These are phyloP conservation scores for Fusarium solani-melongenae DNA, from an alignment of 2,329 filamentous ascomycete genomes.

Conservation along the genomic window DNA sequence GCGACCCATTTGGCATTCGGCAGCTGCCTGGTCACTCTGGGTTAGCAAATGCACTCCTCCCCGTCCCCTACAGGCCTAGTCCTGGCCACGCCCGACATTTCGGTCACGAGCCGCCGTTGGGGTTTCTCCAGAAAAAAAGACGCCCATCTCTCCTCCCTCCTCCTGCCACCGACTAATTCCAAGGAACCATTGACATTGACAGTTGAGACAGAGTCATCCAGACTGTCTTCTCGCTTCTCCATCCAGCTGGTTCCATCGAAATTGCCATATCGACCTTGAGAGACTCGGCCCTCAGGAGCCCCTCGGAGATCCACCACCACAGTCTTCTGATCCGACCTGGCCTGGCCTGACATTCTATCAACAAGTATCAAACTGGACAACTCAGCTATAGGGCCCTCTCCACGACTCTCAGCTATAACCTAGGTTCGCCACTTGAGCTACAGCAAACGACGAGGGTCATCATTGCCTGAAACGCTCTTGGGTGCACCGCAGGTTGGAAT, in stretches of 20 bases:
- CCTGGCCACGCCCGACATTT: slow-evolving; percentile 32
- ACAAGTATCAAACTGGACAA: slow-evolving; percentile 12
- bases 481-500: slow-evolving; percentile 9
- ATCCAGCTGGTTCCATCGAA: not conserved
- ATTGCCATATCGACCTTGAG: not conserved
- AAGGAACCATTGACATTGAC: slow-evolving; percentile 7
- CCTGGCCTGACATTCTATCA: slow-evolving; percentile 26
- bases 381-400: not conserved
- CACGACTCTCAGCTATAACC: not conserved
- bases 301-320: slow-evolving; percentile 27
- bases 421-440: slow-evolving; percentile 6
- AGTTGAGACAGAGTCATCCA: slow-evolving; percentile 8
- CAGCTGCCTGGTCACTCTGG: slow-evolving; percentile 34
- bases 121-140: slow-evolving; percentile 40
- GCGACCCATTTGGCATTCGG: slow-evolving; percentile 44
- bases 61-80: slow-evolving; percentile 30
- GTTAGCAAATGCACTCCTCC: slow-evolving; percentile 33
- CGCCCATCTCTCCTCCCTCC: slow-evolving; percentile 26
- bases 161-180: slow-evolving; percentile 18
- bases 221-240: slow-evolving; percentile 4
- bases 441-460: slow-evolving; percentile 15
- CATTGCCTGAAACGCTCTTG: slow-evolving; percentile 13
- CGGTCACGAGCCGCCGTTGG: slow-evolving; percentile 39
- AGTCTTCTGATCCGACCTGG: slow-evolving; percentile 33
- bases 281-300: slow-evolving; percentile 3